Base-by-base conservation (phyloP, 2,329 filamentous ascomycete species). In the Colletotrichum sp. region DNA sequence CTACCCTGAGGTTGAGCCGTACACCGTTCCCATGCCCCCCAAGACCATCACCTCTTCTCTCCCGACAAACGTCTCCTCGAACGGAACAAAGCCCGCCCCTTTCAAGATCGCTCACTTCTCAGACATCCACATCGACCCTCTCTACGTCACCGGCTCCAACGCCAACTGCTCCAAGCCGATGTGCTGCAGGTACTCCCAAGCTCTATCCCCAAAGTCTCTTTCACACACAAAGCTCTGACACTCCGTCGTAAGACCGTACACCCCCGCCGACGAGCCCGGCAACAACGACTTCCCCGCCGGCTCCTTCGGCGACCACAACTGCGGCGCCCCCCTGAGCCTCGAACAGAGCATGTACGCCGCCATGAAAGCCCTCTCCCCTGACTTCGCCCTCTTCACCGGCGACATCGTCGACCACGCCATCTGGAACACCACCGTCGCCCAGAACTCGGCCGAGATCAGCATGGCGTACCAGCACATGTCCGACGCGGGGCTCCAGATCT, bases 341-440 rank as follows among this genome's bases (percentile, higher is more conserved):
- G 88, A 91, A 76, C 79, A 87, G 65, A 91, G 88, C 81, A 87
- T 91, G 87, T 86, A 90, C 74, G 82, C 84, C 0, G 86, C 86
- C 12, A 90, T 91, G 76, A 83, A 82, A 59, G 75, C 81, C 9
- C 74, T 88, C 16, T 85, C 83, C 1, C 86, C 85, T 2, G 82
- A 89, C 71, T 90, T 92, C 73, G 82, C 86, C n/a, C 84, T 92
- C 64, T 92, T 90, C 80, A 92, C 90, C 0, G 90, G 90, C 8
- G 90, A 92, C 73, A 85, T 91, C 33, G 83, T 91, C 12, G 87
- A 90, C 70, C 88, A 90, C 70, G 85, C 84, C 3, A 78, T 88
- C 63, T 88, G 87, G 87, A 83, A 85, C 68, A 87, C 86, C 3
- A 83, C 82, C 27, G 62, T 79, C 57, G 58, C 78, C 16, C 80